Conservation (phyloP, 2,329 filamentous ascomycete genomes). For the Diaporthe vaccinii region DNA sequence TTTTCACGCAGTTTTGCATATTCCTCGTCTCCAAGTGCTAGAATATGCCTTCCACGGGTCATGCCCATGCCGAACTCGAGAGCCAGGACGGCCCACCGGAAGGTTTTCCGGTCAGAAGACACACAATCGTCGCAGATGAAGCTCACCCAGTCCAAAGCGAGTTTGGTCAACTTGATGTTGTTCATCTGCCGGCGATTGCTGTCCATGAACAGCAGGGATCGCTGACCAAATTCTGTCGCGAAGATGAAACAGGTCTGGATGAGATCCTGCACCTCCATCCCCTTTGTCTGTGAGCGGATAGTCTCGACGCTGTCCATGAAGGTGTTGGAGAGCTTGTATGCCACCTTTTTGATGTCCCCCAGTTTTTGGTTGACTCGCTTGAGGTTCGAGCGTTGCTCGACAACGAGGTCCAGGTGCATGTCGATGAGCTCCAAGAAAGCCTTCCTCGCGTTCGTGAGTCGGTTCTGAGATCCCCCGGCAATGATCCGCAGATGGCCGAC, state of each 20-base stretch:
- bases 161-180: constrained; percentile 92
- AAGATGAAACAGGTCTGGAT: constrained; percentile 99
- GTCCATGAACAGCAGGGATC: constrained; percentile 95
- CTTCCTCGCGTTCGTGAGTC: constrained; percentile 82
- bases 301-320: constrained; percentile 99
- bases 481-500: constrained; percentile 88
- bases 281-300: constrained; percentile 86
- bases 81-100: constrained; percentile 95
- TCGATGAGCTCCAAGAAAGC: constrained; percentile 84
- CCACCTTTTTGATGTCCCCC: constrained; percentile 94
- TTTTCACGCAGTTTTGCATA: constrained; percentile 87
- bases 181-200: constrained; percentile 96
- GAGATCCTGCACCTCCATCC: constrained; percentile 91
- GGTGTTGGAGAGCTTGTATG: constrained; percentile 95
- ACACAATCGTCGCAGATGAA: constrained; percentile 98
- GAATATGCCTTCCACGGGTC: constrained; percentile 91
- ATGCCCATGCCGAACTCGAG: constrained; percentile 98
- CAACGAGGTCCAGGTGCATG: constrained; percentile 87
- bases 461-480: constrained; percentile 85
- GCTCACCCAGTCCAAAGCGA: constrained; percentile 96
- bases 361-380: constrained; percentile 91
- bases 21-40: constrained; percentile 90
- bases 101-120: constrained; percentile 93
- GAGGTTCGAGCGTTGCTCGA: constrained; percentile 93
- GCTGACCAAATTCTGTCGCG: constrained; percentile 97